Percentiles rank a stretch among this genome's conserved stretches.
These are phyloP conservation scores for Ambrosia trifida DNA, from an alignment of 129 eudicot species.

Conservation along the genomic window DNA sequence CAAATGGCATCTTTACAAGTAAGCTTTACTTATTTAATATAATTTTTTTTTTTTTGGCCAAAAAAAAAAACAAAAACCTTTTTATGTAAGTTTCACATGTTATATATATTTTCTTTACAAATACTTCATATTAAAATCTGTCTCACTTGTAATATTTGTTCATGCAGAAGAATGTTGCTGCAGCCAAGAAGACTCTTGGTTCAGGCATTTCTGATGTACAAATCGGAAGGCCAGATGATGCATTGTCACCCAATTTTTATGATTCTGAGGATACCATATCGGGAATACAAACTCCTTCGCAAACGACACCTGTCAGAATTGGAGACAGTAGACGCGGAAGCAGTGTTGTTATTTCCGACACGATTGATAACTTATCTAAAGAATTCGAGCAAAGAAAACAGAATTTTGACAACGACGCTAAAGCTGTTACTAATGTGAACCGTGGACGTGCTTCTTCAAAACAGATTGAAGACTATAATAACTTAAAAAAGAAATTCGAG, in stretches of 20 bases:
- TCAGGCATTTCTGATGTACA: conserved; percentile 22
- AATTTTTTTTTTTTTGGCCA: no score
- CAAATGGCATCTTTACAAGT: conserved; percentile 85
- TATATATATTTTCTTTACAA: conserved; percentile 10
- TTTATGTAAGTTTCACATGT: neutral
- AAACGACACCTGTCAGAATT: conserved; percentile 39
- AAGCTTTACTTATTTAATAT: conserved; percentile 31
- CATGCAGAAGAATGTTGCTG: conserved; percentile 50
- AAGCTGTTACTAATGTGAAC: conserved; percentile 41
- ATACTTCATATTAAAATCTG: conserved; percentile 21
- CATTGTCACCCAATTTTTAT: conserved; percentile 32
- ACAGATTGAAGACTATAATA: conserved; percentile 55
- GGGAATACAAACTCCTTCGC: conserved; percentile 59
- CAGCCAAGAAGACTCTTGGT: conserved; percentile 68
- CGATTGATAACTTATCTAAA: conserved; percentile 40
- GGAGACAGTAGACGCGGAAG: conserved; percentile 32
- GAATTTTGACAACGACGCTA: conserved; percentile 60
- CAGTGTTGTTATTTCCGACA: conserved; percentile 22
- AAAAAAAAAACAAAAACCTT: no score
- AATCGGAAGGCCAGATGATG: conserved; percentile 21
- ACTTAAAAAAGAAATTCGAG: conserved; percentile 52
- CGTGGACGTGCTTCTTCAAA: conserved; percentile 33
- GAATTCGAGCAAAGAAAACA: conserved; percentile 68
- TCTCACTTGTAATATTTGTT: neutral
- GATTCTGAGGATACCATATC: conserved; percentile 52